These are phyloP conservation scores for Penicillium sp. DNA, from an alignment of 2,329 filamentous ascomycete species.

Conservation along the genomic window DNA sequence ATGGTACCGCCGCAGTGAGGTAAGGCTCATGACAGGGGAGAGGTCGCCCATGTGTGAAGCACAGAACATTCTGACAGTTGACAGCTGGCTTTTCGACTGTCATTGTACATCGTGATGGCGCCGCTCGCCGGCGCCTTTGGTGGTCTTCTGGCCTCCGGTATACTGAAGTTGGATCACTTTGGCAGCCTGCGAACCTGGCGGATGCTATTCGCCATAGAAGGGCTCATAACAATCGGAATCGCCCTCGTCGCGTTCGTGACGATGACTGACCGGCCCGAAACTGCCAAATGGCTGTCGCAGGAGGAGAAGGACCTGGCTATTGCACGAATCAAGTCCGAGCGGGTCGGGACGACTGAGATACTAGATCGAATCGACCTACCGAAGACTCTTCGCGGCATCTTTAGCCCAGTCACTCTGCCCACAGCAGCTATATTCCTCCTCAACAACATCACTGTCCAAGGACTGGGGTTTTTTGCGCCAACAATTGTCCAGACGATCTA, in stretches of 20 bases:
- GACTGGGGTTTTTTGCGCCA: slow-evolving; percentile 63
- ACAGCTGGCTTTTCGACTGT: slow-evolving; percentile 57
- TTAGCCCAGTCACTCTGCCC: slow-evolving; percentile 55
- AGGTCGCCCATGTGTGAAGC: no score
- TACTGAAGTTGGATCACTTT: slow-evolving; percentile 56
- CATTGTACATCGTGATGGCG: slow-evolving; percentile 65
- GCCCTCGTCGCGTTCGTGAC: slow-evolving; percentile 58
- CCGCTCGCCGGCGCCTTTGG: slow-evolving; percentile 67
- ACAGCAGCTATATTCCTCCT: slow-evolving; percentile 57
- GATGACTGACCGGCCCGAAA: slow-evolving; percentile 63
- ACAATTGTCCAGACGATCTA: slow-evolving; percentile 68
- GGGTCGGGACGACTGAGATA: slow-evolving; percentile 56
- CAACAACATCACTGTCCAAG: slow-evolving; percentile 66
- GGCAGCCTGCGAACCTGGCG: slow-evolving; percentile 55
- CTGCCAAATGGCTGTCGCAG: slow-evolving; percentile 58
- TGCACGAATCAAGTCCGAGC: slow-evolving; percentile 63
- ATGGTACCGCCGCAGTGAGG: slow-evolving; percentile 64
- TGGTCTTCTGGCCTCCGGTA: slow-evolving; percentile 58
- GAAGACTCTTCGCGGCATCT: slow-evolving; percentile 58
- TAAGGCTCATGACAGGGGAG: neutral
- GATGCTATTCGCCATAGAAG: slow-evolving; percentile 69
- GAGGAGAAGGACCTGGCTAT: slow-evolving; percentile 63
- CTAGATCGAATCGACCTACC: slow-evolving; percentile 57
- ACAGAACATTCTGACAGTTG: neutral
- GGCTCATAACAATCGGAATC: slow-evolving; percentile 56